A percentile compares a stretch with the other conserved stretches of the same genome.
Evolutionary conservation across 768 basidiomycete genomes (phyloP).

Genomic region (Boletus rubescentipes): DNA sequence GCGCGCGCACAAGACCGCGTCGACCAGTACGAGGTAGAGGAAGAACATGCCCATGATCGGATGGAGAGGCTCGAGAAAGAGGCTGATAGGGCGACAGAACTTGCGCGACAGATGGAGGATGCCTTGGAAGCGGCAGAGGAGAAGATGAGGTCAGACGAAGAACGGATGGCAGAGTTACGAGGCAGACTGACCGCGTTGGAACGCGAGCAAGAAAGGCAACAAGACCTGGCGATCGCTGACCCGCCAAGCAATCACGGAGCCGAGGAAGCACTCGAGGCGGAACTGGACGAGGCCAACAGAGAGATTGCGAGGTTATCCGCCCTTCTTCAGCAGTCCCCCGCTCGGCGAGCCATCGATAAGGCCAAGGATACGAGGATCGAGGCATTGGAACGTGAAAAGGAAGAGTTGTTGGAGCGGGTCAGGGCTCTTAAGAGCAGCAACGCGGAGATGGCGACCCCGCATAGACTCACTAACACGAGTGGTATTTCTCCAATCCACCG

Average conservation of each 20-base stretch:
- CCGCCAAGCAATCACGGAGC: slow-evolving; percentile 48
- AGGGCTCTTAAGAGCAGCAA: slow-evolving; percentile 53
- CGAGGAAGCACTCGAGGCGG: slow-evolving; percentile 63
- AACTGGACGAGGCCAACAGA: slow-evolving; percentile 73
- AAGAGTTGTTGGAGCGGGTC: slow-evolving; percentile 72
- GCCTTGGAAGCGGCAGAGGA: slow-evolving; percentile 73
- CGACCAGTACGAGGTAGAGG: slow-evolving; percentile 42
- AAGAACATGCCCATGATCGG: slow-evolving; percentile 49
- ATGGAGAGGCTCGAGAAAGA: slow-evolving; percentile 54
- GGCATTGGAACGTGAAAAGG: slow-evolving; percentile 72
- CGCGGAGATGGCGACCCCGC: slow-evolving; percentile 56
- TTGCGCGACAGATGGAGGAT: slow-evolving; percentile 68
- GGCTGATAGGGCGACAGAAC: slow-evolving; percentile 49
- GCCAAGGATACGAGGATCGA: slow-evolving; percentile 77
- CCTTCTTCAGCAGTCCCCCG: slow-evolving; percentile 68
- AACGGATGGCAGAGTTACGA: slow-evolving; percentile 49
- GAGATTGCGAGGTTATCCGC: slow-evolving; percentile 73
- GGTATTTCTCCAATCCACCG: slow-evolving; percentile 78
- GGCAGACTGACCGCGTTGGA: slow-evolving; percentile 54
- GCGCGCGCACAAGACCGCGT: slow-evolving; percentile 45
- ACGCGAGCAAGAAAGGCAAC: slow-evolving; percentile 49
- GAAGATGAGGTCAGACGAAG: slow-evolving; percentile 65
- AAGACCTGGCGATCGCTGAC: slow-evolving; percentile 22
- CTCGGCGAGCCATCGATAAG: slow-evolving; percentile 72
- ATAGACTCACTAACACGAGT: slow-evolving; percentile 50